Conservation (phyloP, 2,329 filamentous ascomycete genomes). For the Xylaria sp. region DNA sequence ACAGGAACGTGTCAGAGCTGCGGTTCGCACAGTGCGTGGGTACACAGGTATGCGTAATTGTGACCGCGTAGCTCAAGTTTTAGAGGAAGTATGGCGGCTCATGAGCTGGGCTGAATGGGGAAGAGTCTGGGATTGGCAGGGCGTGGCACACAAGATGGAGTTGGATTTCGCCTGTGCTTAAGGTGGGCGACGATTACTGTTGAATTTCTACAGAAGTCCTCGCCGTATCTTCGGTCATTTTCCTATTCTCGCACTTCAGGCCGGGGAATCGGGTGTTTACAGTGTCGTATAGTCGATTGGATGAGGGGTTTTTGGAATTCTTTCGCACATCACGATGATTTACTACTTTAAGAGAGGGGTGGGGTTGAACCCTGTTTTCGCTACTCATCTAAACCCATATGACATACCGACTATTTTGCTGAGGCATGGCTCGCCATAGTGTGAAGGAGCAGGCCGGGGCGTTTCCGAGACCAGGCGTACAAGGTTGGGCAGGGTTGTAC, state of each 20-base stretch:
- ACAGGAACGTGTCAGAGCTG: conserved; percentile 62
- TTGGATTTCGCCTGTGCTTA: conserved; percentile 66
- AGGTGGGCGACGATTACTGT: not conserved
- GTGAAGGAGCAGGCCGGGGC: conserved; percentile 12
- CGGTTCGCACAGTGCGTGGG: conserved; percentile 62
- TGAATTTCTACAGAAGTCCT: not conserved
- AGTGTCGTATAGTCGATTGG: conserved; percentile 5
- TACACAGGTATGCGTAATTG: conserved; percentile 71
- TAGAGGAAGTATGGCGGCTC: conserved; percentile 69
- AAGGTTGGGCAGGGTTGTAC: conserved; percentile 20
- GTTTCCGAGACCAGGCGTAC: conserved; percentile 29
- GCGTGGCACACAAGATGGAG: conserved; percentile 62
- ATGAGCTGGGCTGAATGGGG: conserved; percentile 69
- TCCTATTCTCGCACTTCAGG: not conserved
- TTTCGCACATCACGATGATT: conserved; percentile 1
- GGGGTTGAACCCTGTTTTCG: not conserved
- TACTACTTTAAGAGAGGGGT: not conserved
- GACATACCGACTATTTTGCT: conserved; percentile 14
- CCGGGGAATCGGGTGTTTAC: not conserved
- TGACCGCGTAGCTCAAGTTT: conserved; percentile 63
- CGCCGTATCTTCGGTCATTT: not conserved
- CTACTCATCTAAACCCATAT: conserved; percentile 14
- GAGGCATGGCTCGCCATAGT: conserved; percentile 14
- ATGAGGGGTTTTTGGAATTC: conserved; percentile 6
- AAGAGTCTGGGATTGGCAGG: conserved; percentile 73